Percentiles rank a stretch among this genome's conserved stretches.
These are phyloP conservation scores for Apostasia shenzhenica DNA, from an alignment of 106 monocot genomes.

Conservation along the genomic window DNA sequence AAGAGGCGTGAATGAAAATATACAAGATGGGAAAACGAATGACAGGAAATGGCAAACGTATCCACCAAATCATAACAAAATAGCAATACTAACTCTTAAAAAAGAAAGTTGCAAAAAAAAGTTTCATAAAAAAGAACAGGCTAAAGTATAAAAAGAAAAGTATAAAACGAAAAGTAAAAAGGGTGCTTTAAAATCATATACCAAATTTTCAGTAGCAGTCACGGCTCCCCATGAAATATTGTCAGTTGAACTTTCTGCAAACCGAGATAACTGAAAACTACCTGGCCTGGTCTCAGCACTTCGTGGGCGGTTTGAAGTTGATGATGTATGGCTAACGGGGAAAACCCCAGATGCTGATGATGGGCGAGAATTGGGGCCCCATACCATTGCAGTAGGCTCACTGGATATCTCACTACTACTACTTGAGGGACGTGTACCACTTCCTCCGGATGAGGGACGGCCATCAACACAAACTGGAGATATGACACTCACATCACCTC, in stretches of 20 bases:
- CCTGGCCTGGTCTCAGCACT: constrained; percentile 92
- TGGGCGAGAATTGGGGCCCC: constrained; percentile 77
- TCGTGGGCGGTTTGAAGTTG: constrained; percentile 55
- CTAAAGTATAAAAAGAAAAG: neutral
- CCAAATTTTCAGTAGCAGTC: constrained; percentile 40
- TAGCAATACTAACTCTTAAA: no score
- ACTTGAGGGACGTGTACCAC: constrained; percentile 78
- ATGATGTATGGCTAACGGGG: constrained; percentile 38
- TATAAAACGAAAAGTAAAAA: neutral
- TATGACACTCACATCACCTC: constrained; percentile 42
- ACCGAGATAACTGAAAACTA: constrained; percentile 76
- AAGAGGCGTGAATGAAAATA: neutral
- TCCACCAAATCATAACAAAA: neutral
- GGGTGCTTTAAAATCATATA: constrained; percentile 4
- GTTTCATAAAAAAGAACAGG: no score
- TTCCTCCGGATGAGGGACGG: constrained; percentile 76
- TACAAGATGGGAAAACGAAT: neutral
- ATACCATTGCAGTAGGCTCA: constrained; percentile 41
- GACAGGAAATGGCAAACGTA: neutral
- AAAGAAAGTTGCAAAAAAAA: no score
- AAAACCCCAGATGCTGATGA: constrained; percentile 78
- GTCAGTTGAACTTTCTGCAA: constrained; percentile 56
- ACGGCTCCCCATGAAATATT: constrained; percentile 31
- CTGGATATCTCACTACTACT: constrained; percentile 68
- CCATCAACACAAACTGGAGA: constrained; percentile 48